Evolutionary conservation across 306 rosid species (phyloP), one percentile per base, ranked within the genome.

Genomic region (Heteromeles arbutifolia): DNA sequence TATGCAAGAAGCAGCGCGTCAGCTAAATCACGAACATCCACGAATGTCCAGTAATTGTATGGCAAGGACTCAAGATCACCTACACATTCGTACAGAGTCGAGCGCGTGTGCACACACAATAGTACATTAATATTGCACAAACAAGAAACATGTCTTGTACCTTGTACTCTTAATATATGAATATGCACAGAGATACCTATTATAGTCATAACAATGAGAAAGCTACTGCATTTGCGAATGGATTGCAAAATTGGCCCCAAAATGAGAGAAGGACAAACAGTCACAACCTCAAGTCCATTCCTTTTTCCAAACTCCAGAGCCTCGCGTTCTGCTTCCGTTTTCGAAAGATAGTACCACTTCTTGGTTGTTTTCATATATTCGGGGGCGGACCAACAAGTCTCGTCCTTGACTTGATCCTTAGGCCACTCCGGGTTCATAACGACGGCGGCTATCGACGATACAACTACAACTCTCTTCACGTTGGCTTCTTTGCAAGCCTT

Each of bases 11-110:
- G 73, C 50, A 89, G 62, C 59, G 85, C 87, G 67, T 80, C 82
- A 32, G 78, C 91, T 31, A 87, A n/a, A 68, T 86, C 88, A 11
- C 85, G 83, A n/a, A 84, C 84, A 74, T 82, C 89, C n/a, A 84
- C 85, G 17, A 85, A 29, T 67, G 63, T 50, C 43, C 81, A 70
- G 25, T 1, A 74, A 74, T 39, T 82, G 69, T 74, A 59, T 72
- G 83, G 84, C 58, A 82, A 0, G 4, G 81, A 76, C 4, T 84
- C 87, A 34, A 6, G 11, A 21, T 80, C 89, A 45, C 53, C 53
- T 45, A 11, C 18, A 45, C 53, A 14, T 45, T 11, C 53, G 15
- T 45, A 3, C 53, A 3, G 18, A 11, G 14, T 39, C 43, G 43
- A 7, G 3, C 11, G 11, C 43, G 43, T 8, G 43, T 8, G 11